Conservation (phyloP, 2,329 filamentous ascomycete species). For the Ophiocordyceps sinensis region DNA sequence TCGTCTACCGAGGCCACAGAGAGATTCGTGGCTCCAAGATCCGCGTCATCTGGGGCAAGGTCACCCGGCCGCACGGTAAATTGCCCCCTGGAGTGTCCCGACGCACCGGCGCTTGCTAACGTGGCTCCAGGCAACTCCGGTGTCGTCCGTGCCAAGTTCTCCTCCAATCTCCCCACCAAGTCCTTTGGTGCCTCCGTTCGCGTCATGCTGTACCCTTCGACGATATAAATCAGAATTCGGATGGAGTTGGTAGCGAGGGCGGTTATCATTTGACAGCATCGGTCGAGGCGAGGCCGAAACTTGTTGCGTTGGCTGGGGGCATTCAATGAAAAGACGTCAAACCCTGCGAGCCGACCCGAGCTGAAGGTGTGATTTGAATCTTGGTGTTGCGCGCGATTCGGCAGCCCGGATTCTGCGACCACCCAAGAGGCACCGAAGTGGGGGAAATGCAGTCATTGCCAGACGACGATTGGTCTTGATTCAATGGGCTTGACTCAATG, state of each 20-base stretch:
- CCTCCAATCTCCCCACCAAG: conserved; percentile 87
- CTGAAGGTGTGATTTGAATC: conserved; percentile 3
- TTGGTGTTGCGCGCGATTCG: neutral
- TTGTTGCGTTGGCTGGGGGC: conserved; percentile 37
- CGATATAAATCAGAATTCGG: conserved; percentile 61
- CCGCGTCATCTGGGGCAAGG: conserved; percentile 97
- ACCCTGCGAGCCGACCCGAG: conserved; percentile 16
- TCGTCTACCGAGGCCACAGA: conserved; percentile 91
- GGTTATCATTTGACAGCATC: conserved; percentile 48
- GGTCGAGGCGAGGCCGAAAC: conserved; percentile 43
- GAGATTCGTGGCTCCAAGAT: conserved; percentile 97
- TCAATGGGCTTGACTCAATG: neutral
- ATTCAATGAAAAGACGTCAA: conserved; percentile 38
- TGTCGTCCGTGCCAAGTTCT: conserved; percentile 95
- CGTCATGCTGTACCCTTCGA: conserved; percentile 96
- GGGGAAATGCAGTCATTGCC: neutral
- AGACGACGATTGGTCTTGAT: neutral
- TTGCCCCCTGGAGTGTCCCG: neutral
- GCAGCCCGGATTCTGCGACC: neutral
- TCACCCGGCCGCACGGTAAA: conserved; percentile 88
- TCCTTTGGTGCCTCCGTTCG: conserved; percentile 93
- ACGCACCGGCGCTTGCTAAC: neutral
- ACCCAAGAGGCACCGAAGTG: too few relatives aligned
- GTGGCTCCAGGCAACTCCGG: conserved; percentile 72
- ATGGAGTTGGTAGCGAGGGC: conserved; percentile 48